Evolutionary conservation across 257 asterid species (phyloP).

Genomic region (Cinchona pubescens): DNA sequence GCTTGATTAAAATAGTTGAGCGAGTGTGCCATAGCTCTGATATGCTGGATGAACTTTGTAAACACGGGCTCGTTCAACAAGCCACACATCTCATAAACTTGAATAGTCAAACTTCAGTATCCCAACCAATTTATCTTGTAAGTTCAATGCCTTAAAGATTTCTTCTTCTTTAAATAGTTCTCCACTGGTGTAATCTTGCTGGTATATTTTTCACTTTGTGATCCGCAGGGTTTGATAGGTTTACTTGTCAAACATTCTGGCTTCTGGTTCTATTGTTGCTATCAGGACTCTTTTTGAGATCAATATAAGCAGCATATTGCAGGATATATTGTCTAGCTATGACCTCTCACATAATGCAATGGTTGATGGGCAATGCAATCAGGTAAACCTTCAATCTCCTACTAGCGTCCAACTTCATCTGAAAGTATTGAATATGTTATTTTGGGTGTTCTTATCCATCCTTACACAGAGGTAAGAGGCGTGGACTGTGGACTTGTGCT

Average conservation of each 20-base stretch:
- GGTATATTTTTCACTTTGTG: conserved; percentile 17
- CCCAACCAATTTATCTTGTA: conserved; percentile 65
- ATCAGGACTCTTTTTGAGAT: conserved; percentile 77
- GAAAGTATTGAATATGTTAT: not conserved
- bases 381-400: conserved; percentile 36
- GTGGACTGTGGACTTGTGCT: not conserved
- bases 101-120: conserved; percentile 65
- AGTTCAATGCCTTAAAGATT: conserved; percentile 28
- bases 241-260: conserved; percentile 77
- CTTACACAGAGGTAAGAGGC: not conserved
- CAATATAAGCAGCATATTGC: conserved; percentile 58
- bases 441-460: not conserved
- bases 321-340: conserved; percentile 61
- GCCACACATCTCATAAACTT: conserved; percentile 64
- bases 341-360: conserved; percentile 48
- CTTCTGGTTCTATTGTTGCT: conserved; percentile 72
- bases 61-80: conserved; percentile 73
- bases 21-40: conserved; percentile 52
- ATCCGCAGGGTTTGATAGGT: conserved; percentile 77
- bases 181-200: conserved; percentile 1
- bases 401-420: not conserved
- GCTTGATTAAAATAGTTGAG: conserved; percentile 82
- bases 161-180: not conserved
- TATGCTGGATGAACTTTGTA: conserved; percentile 79
- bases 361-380: conserved; percentile 66